A percentile compares a stretch with the other conserved stretches of the same genome.
phyloP scores from a whole-genome alignment of 495 filamentous ascomycete genomes.

The Penicillium lividum region DNA sequence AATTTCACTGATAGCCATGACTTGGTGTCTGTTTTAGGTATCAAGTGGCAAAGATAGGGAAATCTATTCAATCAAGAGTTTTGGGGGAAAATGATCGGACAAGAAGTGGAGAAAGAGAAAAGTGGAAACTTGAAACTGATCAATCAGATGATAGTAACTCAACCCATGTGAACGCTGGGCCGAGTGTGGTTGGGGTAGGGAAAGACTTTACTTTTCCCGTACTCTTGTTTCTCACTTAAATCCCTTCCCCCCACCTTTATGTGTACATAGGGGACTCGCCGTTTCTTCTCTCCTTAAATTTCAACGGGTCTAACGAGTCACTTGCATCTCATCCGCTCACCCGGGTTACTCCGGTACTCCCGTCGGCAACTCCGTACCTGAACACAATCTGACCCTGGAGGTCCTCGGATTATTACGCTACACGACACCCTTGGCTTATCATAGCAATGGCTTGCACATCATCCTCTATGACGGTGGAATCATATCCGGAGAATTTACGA shows the following conservation, averaged over 20 bases:
- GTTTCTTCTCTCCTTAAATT: constrained; percentile 1
- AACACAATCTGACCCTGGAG: constrained; percentile 1
- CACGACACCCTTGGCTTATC: neutral
- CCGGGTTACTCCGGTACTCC: constrained; percentile 1
- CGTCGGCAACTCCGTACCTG: neutral
- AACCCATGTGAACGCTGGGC: constrained; percentile 24
- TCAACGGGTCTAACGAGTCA: neutral
- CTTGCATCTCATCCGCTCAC: neutral
- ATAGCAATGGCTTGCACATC: constrained; percentile 47
- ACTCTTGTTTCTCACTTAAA: constrained; percentile 11
- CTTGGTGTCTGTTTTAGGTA: neutral
- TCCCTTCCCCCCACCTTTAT: constrained; percentile 8
- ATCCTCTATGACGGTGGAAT: constrained; percentile 48
- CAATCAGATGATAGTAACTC: constrained; percentile 20
- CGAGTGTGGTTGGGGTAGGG: constrained; percentile 31
- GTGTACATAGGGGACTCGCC: constrained; percentile 18
- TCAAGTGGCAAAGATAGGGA: constrained; percentile 4
- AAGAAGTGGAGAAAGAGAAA: constrained; percentile 5
- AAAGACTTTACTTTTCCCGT: constrained; percentile 11
- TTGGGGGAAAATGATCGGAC: neutral
- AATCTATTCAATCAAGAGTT: neutral
- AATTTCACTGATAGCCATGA: constrained; percentile 58
- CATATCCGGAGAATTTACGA: constrained; percentile 31
- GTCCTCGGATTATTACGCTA: constrained; percentile 8
- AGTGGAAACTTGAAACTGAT: neutral